phyloP scores from a whole-genome alignment of 257 asterid genomes.

The Solanum dulcamara region DNA sequence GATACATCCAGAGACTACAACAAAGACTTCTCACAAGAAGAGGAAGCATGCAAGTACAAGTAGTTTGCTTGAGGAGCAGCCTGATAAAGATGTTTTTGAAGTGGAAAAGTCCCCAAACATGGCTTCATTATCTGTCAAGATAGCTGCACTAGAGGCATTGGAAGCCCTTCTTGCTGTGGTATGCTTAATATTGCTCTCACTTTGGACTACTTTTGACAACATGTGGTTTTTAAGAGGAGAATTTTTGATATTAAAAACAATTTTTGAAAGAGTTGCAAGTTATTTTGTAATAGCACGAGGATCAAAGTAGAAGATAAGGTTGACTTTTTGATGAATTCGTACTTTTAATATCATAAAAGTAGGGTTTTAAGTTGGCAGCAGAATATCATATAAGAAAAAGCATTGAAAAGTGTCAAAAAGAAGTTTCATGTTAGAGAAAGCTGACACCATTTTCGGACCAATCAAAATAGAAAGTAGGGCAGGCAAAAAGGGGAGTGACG shows the following conservation, averaged over 20 bases:
- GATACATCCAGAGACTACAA: conserved; percentile 20
- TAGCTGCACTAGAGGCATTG: conserved; percentile 77
- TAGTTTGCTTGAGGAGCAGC: conserved; percentile 29
- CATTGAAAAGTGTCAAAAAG: not conserved
- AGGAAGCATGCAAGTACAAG: conserved; percentile 54
- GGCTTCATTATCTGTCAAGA: conserved; percentile 44
- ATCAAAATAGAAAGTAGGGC: not conserved
- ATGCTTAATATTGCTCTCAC: conserved; percentile 4
- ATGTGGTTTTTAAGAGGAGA: not conserved
- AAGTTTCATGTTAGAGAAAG: not conserved
- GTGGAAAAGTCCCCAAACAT: conserved; percentile 17
- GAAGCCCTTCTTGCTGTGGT: conserved; percentile 78
- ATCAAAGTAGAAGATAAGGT: not conserved
- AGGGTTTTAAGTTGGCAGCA: not conserved
- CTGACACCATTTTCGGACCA: not conserved
- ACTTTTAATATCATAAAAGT: not conserved
- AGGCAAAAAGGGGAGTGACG: not conserved
- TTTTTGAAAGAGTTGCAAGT: not conserved
- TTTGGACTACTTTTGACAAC: not conserved
- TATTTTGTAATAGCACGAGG: not conserved
- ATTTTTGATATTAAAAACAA: too few relatives aligned
- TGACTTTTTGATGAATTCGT: not conserved
- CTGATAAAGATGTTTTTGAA: conserved; percentile 27
- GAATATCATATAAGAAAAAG: not conserved
- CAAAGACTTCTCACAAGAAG: conserved; percentile 39